Evolutionary conservation across 2,329 filamentous ascomycete species (phyloP), one percentile per base, ranked within the genome.

Genomic region (Pyricularia sp.): DNA sequence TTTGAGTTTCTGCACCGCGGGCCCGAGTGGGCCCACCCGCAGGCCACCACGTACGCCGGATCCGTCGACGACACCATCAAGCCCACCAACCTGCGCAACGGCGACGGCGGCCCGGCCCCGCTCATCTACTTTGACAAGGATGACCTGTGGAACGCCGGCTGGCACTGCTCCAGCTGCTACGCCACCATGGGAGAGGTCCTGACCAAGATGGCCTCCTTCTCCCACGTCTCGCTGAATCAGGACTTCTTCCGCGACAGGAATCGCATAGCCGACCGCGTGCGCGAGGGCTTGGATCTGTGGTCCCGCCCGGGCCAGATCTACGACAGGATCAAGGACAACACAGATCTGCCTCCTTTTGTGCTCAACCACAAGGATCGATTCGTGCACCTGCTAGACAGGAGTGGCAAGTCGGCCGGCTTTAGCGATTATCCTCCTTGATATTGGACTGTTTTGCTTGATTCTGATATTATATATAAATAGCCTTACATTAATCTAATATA

Each of bases 141-240:
- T 8, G 75, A 77, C 6, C 67, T 85, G 40, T 72, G 72, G 69
- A 79, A 83, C 68, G 81, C 82, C 0, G 80, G 75, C 0, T 88
- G 85, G 85, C 84, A 87, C 72, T 88, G 84, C 75, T 84, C 81
- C 63, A 82, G 77, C 65, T 87, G 85, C 74, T 86, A 86, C 70
- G 74, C 77, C 22, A 86, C 82, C 0, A 73, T 87, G 19, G 76
- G 76, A 4, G 80, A 85, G 70, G 76, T 86, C 68, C 73, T 82
- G 60, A 79, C 77, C 68, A 86, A 86, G 72, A 78, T 86, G 75
- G 74, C 77, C 10, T 80, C 78, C 65, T 85, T 85, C 71, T 84
- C 81, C 22, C 84, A 86, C 70, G 73, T 72, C 9, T 79, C 75
- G 72, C 79, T 81, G 75, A 85, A 86, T 67, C 75, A 75, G 22